Conservation (phyloP, 108 stramenopile species). For the Nitzschia sp. region DNA sequence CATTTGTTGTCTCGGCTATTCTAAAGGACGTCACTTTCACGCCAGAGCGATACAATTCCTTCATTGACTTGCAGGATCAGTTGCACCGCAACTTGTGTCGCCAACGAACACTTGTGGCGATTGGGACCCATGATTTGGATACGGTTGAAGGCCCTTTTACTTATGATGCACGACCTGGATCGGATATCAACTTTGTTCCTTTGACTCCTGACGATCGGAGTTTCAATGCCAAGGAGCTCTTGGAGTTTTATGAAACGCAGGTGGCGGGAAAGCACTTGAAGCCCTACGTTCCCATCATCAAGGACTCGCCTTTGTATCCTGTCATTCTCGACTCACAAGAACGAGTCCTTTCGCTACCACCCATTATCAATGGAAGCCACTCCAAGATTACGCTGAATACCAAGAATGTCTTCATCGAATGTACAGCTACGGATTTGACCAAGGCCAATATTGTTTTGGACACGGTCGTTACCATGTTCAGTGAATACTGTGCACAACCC, state of each 20-base stretch:
- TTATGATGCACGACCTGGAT: conserved; percentile 88
- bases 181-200: conserved; percentile 93
- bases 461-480: conserved; percentile 98
- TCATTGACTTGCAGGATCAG: conserved; percentile 99
- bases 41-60: conserved; percentile 88
- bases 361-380: conserved; percentile 96
- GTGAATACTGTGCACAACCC: conserved; percentile 89
- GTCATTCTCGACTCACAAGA: conserved; percentile 88
- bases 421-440: conserved; percentile 98
- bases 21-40: conserved; percentile 92
- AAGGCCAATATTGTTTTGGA: conserved; percentile 99
- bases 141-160: conserved; percentile 87
- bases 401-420: conserved; percentile 98
- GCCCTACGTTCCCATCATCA: conserved; percentile 95
- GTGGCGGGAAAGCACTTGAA: conserved; percentile 94
- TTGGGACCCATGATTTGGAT: conserved; percentile 99
- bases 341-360: conserved; percentile 93
- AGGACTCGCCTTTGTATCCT: conserved; percentile 92
- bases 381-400: conserved; percentile 91
- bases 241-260: conserved; percentile 91
- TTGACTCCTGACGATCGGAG: conserved; percentile 78
- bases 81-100: conserved; percentile 99
- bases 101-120: conserved; percentile 95
- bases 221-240: conserved; percentile 63
- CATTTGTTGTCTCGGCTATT: conserved; percentile 97